Evolutionary conservation across 163 green algal species (phyloP), one percentile per base, ranked within the genome.

Genomic region (Chloroidium sp.): DNA sequence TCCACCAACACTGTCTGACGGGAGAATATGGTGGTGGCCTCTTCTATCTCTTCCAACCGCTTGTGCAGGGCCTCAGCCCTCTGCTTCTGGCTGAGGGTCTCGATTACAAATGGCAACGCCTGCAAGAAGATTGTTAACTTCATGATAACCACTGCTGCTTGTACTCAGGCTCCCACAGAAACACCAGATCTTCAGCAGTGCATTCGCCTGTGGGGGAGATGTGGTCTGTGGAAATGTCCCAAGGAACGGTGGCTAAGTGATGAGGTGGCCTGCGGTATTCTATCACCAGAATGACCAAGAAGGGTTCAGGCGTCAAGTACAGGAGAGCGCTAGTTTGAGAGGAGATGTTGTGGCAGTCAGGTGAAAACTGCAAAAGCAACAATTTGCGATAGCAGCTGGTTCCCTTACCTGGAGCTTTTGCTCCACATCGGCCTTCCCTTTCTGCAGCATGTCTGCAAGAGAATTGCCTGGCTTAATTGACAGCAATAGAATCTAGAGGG

Each of bases 81-180:
- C 69, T 59, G 69, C 69, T 76, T 76, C 69, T 76, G 69, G 3
- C 10, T 14, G 10, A 76, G 6, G 69, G 69, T 76, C 69, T 76
- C 69, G 10, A 76, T 59, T 13, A 36, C 10, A 3, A 76, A 59
- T 3, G 69, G 69, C 69, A 76, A 14, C 69, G 8, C 69, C 69
- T 76, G 69, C 69, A 57, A 4, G 8, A 36, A 36, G 36, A 36
- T 36, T 36, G 36, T 36, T 36, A 36, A 36, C 36, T 36, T 36
- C 36, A 36, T 36, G 36, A 36, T 36, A 36, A 36, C 36, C 36
- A 36, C 36, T 36, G 36, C 36, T 36, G 36, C 36, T 36, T 36
- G 36, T 36, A 36, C 36, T 36, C 36, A 36, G 36, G 36, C 36
- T 36, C 36, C 36, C 36, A 36, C 36, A 36, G 36, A 36, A 36